phyloP scores from a whole-genome alignment of 345 rosid species.

The Eucalyptus cloeziana region DNA sequence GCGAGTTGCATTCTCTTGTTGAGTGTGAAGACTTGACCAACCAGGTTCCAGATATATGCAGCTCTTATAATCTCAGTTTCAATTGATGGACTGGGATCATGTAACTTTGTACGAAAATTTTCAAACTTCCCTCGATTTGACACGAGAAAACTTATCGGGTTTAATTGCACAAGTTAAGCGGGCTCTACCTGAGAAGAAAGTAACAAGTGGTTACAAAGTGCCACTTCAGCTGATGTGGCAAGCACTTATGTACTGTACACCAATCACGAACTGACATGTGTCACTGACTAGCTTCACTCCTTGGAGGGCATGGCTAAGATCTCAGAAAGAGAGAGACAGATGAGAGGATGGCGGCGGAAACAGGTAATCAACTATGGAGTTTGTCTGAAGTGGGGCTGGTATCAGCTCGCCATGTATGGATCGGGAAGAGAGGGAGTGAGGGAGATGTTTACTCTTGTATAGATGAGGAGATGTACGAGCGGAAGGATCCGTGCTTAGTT shows the following conservation, averaged over 20 bases:
- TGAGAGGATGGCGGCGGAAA: background rate
- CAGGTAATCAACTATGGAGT: background rate
- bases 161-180: background rate
- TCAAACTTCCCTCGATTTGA: background rate
- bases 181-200: fast-evolving
- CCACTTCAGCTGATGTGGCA: too few relatives aligned
- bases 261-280: too few relatives aligned
- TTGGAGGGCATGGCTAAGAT: background rate
- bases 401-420: too few relatives aligned
- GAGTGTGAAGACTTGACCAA: background rate
- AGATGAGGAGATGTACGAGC: too few relatives aligned
- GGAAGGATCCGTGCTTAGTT: background rate
- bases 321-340: background rate
- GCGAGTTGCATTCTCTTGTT: background rate
- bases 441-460: background rate
- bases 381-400: background rate
- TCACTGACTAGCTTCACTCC: background rate
- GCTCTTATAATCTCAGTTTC: background rate
- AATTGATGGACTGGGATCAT: background rate
- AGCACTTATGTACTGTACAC: too few relatives aligned
- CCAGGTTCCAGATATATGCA: background rate
- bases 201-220: too few relatives aligned
- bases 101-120: fast-evolving
- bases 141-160: background rate
- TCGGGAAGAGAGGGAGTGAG: background rate